Base-by-base conservation (phyloP, 306 rosid genomes). In the Prinsepia uniflora region DNA sequence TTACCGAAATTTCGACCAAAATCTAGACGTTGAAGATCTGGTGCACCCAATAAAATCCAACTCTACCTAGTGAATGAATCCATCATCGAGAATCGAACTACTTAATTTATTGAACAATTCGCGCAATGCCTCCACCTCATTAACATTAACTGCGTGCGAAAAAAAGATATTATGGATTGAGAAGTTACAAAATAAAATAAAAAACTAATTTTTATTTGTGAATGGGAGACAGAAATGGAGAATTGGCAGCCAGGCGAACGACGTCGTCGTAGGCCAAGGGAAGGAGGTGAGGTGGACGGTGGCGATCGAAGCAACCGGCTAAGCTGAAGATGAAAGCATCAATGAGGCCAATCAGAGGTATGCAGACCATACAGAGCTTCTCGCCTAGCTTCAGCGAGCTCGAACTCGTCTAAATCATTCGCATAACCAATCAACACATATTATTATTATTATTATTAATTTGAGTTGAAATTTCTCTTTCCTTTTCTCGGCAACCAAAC, bases 51-150 rank as follows among this genome's bases (percentile, higher is more conserved):
- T 8, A 46, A 11, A 46, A 46, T 24, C 2, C 30, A 24, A 24
- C 30, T 20, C 15, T 66, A 89, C 96, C 90, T 90, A 87, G 75
- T 90, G 96, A 53, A 90, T 84, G 12, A 85, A 76, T 5, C 92
- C 92, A 73, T 90, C 96, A 3, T 87, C 88, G 47, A 85, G 70
- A 46, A 87, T 73, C 7, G 89, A 87, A 50, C 83, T 68, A 63
- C 96, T 90, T 81, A 90, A 71, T 75, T 87, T 84, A 57, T 87
- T 90, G 78, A 80, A 90, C 75, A 87, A 56, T 43, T 87, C 96
- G 18, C 76, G 79, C 84, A 90, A 75, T 0, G 96, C 96, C 71
- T 89, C 96, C 46, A 89, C 74, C 56, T 90, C 96, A 79, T 90
- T 90, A 43, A 90, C 86, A 71, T 55, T 77, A 80, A 90, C 92